Conservation (phyloP, 768 basidiomycete species). For the Crassisporium funariophilum region DNA sequence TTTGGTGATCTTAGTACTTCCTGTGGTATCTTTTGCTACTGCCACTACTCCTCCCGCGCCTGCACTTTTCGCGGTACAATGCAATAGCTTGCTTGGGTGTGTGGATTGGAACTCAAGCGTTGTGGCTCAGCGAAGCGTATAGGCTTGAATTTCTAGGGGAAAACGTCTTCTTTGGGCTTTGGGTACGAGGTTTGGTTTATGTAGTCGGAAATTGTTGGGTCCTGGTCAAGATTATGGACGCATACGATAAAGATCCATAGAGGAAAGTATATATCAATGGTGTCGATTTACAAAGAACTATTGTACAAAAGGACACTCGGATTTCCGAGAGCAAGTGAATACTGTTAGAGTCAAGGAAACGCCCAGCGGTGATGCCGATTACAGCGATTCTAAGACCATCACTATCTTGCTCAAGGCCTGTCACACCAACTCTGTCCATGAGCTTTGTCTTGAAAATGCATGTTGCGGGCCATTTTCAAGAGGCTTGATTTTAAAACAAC, state of each 20-base stretch:
- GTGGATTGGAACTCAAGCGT: slow-evolving; percentile 80
- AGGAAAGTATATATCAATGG: too few relatives aligned
- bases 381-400: too few relatives aligned
- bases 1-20: slow-evolving; percentile 70
- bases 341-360: too few relatives aligned
- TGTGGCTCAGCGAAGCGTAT: slow-evolving; percentile 94
- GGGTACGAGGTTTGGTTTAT: slow-evolving; percentile 78
- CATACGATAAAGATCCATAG: slow-evolving; percentile 34
- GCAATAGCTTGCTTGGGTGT: slow-evolving; percentile 45
- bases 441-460: too few relatives aligned
- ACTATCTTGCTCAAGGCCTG: too few relatives aligned
- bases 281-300: too few relatives aligned
- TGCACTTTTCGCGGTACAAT: slow-evolving; percentile 51
- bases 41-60: slow-evolving; percentile 73
- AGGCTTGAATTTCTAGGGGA: slow-evolving; percentile 84
- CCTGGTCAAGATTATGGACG: slow-evolving; percentile 60
- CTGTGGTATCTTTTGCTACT: slow-evolving; percentile 93
- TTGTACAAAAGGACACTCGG: background rate
- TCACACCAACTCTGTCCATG: too few relatives aligned
- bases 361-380: too few relatives aligned
- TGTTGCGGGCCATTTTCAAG: too few relatives aligned
- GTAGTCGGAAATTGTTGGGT: slow-evolving; percentile 82
- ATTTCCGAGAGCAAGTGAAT: too few relatives aligned
- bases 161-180: slow-evolving; percentile 72
- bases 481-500: too few relatives aligned